Evolutionary conservation across 805 yeast species (phyloP).

Genomic region (Saccharomyces eubayanus): DNA sequence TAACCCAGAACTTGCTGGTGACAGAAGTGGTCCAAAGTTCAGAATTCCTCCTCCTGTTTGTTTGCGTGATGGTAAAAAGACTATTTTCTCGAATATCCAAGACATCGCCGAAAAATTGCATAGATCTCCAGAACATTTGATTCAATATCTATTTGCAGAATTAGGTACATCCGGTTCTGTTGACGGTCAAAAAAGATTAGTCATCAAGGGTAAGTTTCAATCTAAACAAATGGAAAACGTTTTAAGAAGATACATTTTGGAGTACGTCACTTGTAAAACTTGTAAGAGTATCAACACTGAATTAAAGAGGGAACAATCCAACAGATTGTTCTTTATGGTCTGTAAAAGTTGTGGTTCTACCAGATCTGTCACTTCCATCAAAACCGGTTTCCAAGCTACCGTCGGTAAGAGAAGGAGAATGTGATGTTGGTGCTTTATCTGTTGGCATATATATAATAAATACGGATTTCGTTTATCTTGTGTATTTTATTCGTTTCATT

Average conservation of each 20-base stretch:
- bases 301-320: slow-evolving; percentile 88
- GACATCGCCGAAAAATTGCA: slow-evolving; percentile 90
- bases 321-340: slow-evolving; percentile 93
- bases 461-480: neutral
- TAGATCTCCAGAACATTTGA: slow-evolving; percentile 93
- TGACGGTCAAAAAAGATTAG: slow-evolving; percentile 94
- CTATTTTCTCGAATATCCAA: slow-evolving; percentile 91
- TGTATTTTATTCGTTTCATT: slow-evolving; percentile 1
- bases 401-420: slow-evolving; percentile 80
- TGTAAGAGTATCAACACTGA: slow-evolving; percentile 97
- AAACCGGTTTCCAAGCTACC: slow-evolving; percentile 99
- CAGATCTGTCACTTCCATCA: slow-evolving; percentile 91
- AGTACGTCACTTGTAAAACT: slow-evolving; percentile 97
- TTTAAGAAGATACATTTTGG: slow-evolving; percentile 90
- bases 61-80: slow-evolving; percentile 97
- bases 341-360: slow-evolving; percentile 98
- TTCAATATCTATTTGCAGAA: slow-evolving; percentile 94
- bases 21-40: slow-evolving; percentile 82
- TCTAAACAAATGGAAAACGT: slow-evolving; percentile 96
- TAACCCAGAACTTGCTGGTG: slow-evolving; percentile 98
- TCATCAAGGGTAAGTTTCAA: slow-evolving; percentile 96
- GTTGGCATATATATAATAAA: slow-evolving; percentile 2
- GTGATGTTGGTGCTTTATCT: slow-evolving; percentile 10
- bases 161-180: slow-evolving; percentile 99
- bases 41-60: slow-evolving; percentile 97